Percentiles rank a stretch among this genome's conserved stretches.
Evolutionary conservation across 371 early-diverging fungal species (phyloP).

Genomic region (Mucor saturninus): DNA sequence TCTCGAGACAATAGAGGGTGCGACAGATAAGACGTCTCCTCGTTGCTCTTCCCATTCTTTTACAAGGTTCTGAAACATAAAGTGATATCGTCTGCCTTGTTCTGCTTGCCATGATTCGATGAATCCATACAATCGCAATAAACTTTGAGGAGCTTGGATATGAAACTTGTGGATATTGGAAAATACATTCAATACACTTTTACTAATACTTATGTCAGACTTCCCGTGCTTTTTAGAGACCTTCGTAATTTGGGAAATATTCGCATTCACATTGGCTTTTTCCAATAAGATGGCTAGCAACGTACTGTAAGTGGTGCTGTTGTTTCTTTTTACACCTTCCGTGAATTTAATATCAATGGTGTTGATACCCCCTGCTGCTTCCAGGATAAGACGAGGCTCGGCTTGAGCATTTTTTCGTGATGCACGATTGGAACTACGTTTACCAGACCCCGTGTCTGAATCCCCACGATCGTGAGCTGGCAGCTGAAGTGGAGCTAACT

Average conservation of each 20-base stretch:
- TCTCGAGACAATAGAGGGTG: not conserved
- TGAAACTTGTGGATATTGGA: constrained; percentile 61
- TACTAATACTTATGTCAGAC: constrained; percentile 7
- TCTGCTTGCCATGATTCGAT: constrained; percentile 84
- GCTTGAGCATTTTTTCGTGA: constrained; percentile 19
- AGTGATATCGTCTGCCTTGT: constrained; percentile 74
- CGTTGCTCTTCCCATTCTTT: constrained; percentile 72
- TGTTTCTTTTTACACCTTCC: constrained; percentile 26
- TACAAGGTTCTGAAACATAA: constrained; percentile 73
- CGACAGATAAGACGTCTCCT: constrained; percentile 7
- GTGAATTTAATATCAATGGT: constrained; percentile 39
- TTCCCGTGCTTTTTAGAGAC: constrained; percentile 33
- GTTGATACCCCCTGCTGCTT: constrained; percentile 50
- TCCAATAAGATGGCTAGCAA: constrained; percentile 45
- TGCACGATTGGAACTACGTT: constrained; percentile 45
- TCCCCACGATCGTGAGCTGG: constrained; percentile 37
- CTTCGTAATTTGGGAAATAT: constrained; percentile 39
- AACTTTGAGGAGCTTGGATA: constrained; percentile 72
- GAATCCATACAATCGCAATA: constrained; percentile 79
- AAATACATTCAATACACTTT: constrained; percentile 59
- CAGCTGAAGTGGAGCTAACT: constrained; percentile 35
- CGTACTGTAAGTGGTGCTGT: not conserved
- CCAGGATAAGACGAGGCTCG: constrained; percentile 46
- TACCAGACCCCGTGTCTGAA: constrained; percentile 54
- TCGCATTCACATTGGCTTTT: constrained; percentile 45